Evolutionary conservation across 2,329 filamentous ascomycete species (phyloP).

Genomic region (Rutstroemia sp.): DNA sequence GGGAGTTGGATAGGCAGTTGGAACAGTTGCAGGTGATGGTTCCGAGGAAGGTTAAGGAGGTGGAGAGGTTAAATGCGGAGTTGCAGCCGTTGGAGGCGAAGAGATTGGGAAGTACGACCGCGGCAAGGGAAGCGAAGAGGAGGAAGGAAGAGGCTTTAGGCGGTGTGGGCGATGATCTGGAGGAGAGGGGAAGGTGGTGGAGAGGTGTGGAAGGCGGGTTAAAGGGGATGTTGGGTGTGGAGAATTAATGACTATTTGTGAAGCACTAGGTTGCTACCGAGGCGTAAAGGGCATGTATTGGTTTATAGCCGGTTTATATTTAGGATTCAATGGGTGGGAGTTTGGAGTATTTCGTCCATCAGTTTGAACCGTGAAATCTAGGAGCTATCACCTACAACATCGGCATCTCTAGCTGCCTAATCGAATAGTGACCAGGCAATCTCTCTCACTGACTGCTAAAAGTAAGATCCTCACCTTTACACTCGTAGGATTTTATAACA

Average conservation of each 20-base stretch:
- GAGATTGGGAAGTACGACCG: constrained; percentile 54
- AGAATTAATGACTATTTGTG: constrained; percentile 22
- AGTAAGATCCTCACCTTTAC: no score
- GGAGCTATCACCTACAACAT: no score
- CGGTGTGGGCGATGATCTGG: constrained; percentile 64
- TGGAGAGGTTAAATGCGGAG: constrained; percentile 61
- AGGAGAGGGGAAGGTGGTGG: constrained; percentile 70
- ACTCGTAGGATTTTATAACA: no score
- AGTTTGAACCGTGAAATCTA: no score
- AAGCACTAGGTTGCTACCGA: no score
- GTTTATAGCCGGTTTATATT: no score
- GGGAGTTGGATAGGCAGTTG: constrained; percentile 54
- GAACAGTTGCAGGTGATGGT: constrained; percentile 54
- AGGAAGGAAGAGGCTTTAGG: constrained; percentile 59
- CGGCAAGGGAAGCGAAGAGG: constrained; percentile 63
- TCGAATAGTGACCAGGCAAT: no score
- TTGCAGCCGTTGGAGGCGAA: constrained; percentile 61
- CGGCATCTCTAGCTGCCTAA: no score
- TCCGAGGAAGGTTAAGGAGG: constrained; percentile 58
- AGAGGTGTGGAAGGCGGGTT: constrained; percentile 58
- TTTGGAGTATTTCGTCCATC: no score
- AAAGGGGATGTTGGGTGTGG: constrained; percentile 54
- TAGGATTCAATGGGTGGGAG: no score
- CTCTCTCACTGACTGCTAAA: no score
- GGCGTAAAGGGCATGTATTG: no score